These are phyloP conservation scores for Sinapis alba DNA, from an alignment of 441 rosid genomes.

Conservation along the genomic window DNA sequence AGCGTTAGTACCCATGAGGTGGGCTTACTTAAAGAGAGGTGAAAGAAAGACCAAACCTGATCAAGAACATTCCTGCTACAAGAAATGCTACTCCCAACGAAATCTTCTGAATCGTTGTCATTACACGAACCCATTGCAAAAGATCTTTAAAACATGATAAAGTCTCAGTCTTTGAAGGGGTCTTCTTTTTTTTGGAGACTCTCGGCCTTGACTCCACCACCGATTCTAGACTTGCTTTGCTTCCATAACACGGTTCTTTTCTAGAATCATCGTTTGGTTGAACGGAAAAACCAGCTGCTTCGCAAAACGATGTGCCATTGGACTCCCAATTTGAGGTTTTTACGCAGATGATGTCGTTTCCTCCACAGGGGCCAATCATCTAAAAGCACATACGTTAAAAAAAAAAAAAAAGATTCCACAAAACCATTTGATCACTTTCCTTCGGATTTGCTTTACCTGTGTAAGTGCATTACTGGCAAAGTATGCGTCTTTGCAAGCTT, in stretches of 20 bases:
- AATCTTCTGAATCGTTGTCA: constrained; percentile 53
- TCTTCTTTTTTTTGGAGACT: constrained; percentile 32
- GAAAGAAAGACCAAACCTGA: constrained; percentile 53
- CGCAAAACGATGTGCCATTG: constrained; percentile 84
- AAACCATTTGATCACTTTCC: not conserved
- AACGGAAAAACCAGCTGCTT: constrained; percentile 76
- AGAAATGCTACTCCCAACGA: constrained; percentile 92
- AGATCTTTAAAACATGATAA: constrained; percentile 50
- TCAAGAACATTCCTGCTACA: constrained; percentile 68
- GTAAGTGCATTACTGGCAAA: constrained; percentile 75
- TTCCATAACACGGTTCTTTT: constrained; percentile 68
- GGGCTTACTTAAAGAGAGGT: not conserved
- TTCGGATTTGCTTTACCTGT: constrained; percentile 45
- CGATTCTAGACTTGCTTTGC: constrained; percentile 30
- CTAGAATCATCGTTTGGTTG: constrained; percentile 44
- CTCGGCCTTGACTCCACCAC: constrained; percentile 76
- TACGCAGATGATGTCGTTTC: constrained; percentile 70
- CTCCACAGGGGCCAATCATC: constrained; percentile 63
- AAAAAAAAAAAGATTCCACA: constrained; percentile 4
- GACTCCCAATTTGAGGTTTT: constrained; percentile 72
- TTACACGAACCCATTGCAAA: constrained; percentile 61
- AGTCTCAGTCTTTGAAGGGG: constrained; percentile 26
- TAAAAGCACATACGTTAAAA: not conserved
- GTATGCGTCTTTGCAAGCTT: constrained; percentile 75
- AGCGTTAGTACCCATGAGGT: not conserved